Conservation (phyloP, 2,329 filamentous ascomycete species). For the Pseudonectria foliicola region DNA sequence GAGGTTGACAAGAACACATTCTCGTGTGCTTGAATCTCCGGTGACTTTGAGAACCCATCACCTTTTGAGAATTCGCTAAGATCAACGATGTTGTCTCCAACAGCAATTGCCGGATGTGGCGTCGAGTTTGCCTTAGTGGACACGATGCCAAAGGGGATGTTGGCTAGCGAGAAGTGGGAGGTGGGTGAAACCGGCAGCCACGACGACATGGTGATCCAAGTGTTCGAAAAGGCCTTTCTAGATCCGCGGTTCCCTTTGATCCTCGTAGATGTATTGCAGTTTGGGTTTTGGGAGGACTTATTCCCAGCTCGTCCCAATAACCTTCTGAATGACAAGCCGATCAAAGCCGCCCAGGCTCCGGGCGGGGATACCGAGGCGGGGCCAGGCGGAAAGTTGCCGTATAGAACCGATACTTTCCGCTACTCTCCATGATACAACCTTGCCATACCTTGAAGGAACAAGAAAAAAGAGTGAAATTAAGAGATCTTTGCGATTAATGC, state of each 20-base stretch:
- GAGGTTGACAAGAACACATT: conserved; percentile 21
- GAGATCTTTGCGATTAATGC: no score
- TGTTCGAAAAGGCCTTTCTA: no score
- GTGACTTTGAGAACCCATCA: conserved; percentile 31
- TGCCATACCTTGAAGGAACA: no score
- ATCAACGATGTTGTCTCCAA: conserved; percentile 66
- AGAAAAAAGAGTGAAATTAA: no score
- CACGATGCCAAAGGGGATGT: conserved; percentile 80
- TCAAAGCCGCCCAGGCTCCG: conserved; percentile 9
- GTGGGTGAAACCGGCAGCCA: conserved; percentile 28
- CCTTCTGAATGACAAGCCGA: conserved; percentile 12
- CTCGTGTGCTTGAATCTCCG: conserved; percentile 19
- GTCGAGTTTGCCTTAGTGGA: conserved; percentile 49
- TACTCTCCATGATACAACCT: no score
- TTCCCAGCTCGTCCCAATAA: conserved; percentile 1
- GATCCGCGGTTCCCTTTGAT: not conserved
- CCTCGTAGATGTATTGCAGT: conserved; percentile 1
- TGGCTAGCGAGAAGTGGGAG: conserved; percentile 47
- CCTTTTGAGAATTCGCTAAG: conserved; percentile 51
- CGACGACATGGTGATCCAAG: conserved; percentile 18
- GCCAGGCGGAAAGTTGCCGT: conserved; percentile 8
- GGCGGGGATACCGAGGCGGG: conserved; percentile 2
- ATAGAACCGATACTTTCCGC: no score
- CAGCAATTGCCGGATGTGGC: conserved; percentile 61
- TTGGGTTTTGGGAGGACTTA: not conserved